Conservation (phyloP, 2,329 filamentous ascomycete species). For the Aphanoascus verrucosus region DNA sequence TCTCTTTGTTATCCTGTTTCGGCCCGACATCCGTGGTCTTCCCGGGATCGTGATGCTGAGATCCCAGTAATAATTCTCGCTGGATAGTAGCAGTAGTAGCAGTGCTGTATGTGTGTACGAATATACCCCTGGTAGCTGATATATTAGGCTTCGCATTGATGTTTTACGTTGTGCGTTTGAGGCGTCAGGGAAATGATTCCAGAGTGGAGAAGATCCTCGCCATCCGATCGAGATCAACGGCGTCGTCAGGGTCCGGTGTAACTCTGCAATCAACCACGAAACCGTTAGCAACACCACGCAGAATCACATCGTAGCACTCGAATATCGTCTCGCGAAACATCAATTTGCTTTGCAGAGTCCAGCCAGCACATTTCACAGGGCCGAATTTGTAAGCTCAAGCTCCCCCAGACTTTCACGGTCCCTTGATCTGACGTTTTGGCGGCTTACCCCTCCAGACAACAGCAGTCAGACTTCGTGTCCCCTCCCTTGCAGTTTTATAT, state of each 20-base stretch:
- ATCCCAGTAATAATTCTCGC: neutral
- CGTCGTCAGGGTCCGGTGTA: neutral
- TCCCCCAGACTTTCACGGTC: neutral
- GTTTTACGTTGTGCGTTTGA: constrained; percentile 3
- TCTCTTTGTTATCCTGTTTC: constrained; percentile 6
- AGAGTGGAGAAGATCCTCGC: constrained; percentile 11
- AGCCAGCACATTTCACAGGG: neutral
- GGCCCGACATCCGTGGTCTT: neutral
- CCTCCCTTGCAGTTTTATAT: constrained; percentile 14
- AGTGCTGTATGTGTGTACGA: constrained; percentile 7
- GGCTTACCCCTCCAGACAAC: neutral
- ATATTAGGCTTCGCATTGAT: neutral
- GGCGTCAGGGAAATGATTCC: constrained; percentile 8
- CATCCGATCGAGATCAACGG: neutral
- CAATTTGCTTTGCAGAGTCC: constrained; percentile 2
- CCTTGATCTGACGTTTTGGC: neutral
- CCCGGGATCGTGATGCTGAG: neutral
- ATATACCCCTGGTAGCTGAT: constrained; percentile 5
- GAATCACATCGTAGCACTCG: neutral
- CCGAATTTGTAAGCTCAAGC: constrained; percentile 10
- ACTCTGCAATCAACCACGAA: neutral
- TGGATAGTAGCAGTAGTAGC: neutral
- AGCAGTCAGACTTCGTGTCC: constrained; percentile 12
- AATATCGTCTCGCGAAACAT: constrained; percentile 2
- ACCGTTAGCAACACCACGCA: neutral